Evolutionary conservation across 129 eudicot genomes (phyloP).

Genomic region (Glebionis coronaria): DNA sequence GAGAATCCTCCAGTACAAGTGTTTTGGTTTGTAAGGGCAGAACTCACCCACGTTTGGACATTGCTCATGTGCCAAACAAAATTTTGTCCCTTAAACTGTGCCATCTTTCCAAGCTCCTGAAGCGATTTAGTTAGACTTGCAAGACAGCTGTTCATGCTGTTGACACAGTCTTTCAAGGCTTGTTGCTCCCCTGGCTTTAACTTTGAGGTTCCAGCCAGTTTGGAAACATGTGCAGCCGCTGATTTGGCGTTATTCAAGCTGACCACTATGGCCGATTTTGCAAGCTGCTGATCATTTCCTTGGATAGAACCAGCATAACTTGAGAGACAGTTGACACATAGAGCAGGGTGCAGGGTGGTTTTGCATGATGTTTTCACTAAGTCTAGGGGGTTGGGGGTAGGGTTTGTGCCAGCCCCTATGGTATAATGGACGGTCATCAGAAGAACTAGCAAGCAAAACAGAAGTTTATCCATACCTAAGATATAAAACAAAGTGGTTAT

Average conservation of each 20-base stretch:
- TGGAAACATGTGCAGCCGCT: constrained; percentile 34
- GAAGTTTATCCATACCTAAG: constrained; percentile 38
- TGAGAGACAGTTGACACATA: constrained; percentile 61
- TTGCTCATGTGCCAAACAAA: constrained; percentile 62
- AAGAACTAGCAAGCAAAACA: constrained; percentile 31
- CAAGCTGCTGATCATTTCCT: constrained; percentile 44
- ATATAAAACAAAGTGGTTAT: background rate
- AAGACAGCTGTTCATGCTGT: constrained; percentile 47
- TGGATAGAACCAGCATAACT: constrained; percentile 42
- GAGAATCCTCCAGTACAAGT: constrained; percentile 58
- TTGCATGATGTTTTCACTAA: constrained; percentile 57
- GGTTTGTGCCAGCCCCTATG: constrained; percentile 13
- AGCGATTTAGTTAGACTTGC: constrained; percentile 56
- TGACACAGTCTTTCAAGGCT: constrained; percentile 61
- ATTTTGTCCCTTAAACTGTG: constrained; percentile 31
- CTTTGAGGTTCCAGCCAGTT: constrained; percentile 28
- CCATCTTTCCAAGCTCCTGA: constrained; percentile 44
- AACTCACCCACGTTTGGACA: constrained; percentile 86
- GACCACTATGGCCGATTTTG: constrained; percentile 56
- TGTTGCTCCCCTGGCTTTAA: constrained; percentile 41
- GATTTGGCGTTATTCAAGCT: constrained; percentile 50
- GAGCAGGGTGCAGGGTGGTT: constrained; percentile 55
- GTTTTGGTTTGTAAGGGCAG: constrained; percentile 57
- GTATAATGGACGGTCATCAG: constrained; percentile 30
- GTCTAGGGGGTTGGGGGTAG: constrained; percentile 28